Base-by-base conservation (phyloP, 2,329 filamentous ascomycete genomes). In the Pseudovirgaria hyperparasitica region DNA sequence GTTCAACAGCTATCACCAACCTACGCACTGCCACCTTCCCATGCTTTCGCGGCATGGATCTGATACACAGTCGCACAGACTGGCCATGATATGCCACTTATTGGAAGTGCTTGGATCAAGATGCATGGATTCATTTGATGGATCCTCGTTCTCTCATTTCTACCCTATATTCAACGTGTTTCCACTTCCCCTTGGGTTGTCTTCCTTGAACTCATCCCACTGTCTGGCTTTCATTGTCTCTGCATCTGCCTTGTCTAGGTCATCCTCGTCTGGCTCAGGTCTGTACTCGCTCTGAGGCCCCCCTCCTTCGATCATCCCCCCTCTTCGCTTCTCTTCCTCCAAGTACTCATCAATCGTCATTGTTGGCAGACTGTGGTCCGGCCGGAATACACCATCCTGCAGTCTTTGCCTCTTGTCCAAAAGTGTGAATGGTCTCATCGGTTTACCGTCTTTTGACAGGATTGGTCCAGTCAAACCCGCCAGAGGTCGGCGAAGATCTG, bases 341-440 rank as follows among this genome's bases (percentile, higher is more conserved):
- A 98, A 63, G 47, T 96, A 98, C 58, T 98, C 90, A 42, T 98
- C 90, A 35, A 98, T 94, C 2, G 74, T 82, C 90, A 98, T 96
- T 3, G 90, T 96, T 1, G 90, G 90, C 32, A 98, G 60, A 55
- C 82, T 94, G 51, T 98, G 90, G 6, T 90, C 84, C 0, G 84
- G 73, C 29, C 82, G 70, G 55, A 98, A 98, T 1, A 98, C 87
- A 3, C 79, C 79, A 32, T 76, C 66, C 33, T 76, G 71, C 32
- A 93, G 55, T 34, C 84, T 76, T 35, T 82, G 73, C 19, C 90
- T 70, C 38, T 67, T 77, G 32, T 78, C 76, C 4, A 92, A 65
- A 13, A 98, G 64, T 2, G 85, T 94, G 46, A 98, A 96, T 1
- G 87, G 87, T 41, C 86, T 74, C 40, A 96, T 63, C 9, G 90